A percentile compares a stretch with the other conserved stretches of the same genome.
These are phyloP conservation scores for Silybum marianum DNA, from an alignment of 129 eudicot genomes.

Conservation along the genomic window DNA sequence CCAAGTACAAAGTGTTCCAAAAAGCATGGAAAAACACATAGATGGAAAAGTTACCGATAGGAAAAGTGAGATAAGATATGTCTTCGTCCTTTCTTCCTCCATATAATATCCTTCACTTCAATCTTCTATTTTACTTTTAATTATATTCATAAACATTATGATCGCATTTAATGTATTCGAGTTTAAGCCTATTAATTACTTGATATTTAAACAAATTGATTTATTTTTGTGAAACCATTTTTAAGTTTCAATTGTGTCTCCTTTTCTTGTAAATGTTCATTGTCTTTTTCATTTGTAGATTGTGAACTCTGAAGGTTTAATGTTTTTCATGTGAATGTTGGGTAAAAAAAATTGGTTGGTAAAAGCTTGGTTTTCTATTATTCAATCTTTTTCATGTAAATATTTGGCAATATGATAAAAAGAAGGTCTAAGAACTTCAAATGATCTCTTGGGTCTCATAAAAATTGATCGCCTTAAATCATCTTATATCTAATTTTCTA, in stretches of 20 bases:
- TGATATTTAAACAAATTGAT: too few species aligned
- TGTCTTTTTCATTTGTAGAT: too few species aligned
- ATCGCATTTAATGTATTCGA: too few species aligned
- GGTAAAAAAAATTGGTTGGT: too few species aligned
- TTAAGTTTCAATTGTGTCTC: too few species aligned
- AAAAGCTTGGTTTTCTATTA: not conserved
- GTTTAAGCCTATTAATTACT: too few species aligned
- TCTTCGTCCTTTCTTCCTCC: not conserved
- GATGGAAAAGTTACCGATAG: not conserved
- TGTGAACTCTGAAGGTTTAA: not conserved
- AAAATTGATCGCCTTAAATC: not conserved
- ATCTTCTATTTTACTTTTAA: not conserved
- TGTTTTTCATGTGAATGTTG: too few species aligned
- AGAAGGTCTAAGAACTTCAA: too few species aligned
- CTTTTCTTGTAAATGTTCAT: too few species aligned
- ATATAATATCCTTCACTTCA: not conserved
- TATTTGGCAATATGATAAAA: too few species aligned
- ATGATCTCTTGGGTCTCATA: not conserved
- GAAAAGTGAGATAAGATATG: slow-evolving; percentile 19
- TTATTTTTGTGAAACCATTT: too few species aligned
- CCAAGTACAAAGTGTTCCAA: not conserved
- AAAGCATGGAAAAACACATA: not conserved
- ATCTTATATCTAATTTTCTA: not conserved
- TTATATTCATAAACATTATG: not conserved
- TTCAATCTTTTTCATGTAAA: too few species aligned